Percentiles rank a stretch among this genome's conserved stretches.
These are phyloP conservation scores for Spiraea crenata DNA, from an alignment of 331 rosid species.

Conservation along the genomic window DNA sequence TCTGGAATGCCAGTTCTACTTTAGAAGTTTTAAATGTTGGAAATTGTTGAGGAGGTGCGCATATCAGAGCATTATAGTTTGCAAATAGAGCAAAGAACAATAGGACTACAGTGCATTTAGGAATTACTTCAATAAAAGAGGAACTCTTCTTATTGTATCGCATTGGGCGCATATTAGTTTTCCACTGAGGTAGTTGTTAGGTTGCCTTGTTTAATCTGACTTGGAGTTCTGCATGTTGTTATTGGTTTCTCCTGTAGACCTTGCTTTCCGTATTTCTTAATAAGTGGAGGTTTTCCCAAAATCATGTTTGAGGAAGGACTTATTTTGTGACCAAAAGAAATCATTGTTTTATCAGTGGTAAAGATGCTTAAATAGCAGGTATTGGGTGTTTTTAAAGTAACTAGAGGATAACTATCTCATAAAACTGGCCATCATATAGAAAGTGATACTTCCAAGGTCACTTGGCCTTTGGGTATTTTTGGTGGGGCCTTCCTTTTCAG, in stretches of 20 bases:
- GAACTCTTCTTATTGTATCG: background rate
- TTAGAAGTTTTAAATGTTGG: background rate
- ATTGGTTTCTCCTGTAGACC: background rate
- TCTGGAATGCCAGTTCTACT: background rate
- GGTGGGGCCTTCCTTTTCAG: background rate
- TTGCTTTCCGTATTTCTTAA: background rate
- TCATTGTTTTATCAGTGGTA: background rate
- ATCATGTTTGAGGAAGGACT: background rate
- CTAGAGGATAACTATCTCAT: background rate
- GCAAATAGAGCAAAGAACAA: background rate
- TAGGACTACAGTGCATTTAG: background rate
- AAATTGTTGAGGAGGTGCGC: background rate
- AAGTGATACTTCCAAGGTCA: background rate
- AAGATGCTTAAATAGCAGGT: background rate
- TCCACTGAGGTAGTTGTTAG: background rate
- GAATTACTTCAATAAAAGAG: background rate
- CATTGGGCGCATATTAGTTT: background rate
- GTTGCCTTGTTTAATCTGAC: constrained; percentile 10
- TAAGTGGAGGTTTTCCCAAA: background rate
- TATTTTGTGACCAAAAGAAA: background rate
- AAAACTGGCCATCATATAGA: background rate
- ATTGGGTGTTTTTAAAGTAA: background rate
- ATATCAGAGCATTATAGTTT: background rate
- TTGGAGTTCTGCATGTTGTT: background rate
- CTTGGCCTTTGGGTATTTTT: background rate